Conservation (phyloP, 2,329 filamentous ascomycete species). For the Talaromyces sp. region DNA sequence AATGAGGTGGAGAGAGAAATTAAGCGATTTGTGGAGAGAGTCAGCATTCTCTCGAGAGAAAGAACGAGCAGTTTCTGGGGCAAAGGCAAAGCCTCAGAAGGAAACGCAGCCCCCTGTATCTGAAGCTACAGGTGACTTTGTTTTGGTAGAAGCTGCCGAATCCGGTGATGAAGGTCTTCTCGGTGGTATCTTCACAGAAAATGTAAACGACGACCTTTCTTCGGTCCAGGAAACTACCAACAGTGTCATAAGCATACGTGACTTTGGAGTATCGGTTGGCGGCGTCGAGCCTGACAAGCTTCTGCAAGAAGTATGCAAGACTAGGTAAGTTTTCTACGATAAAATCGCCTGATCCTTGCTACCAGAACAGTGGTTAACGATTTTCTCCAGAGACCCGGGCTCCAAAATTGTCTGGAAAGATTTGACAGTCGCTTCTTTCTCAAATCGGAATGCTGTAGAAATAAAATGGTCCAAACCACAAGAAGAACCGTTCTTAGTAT, state of each 20-base stretch:
- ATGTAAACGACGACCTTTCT: constrained; percentile 42
- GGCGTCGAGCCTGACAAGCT: constrained; percentile 72
- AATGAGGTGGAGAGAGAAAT: constrained; percentile 60
- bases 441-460: constrained; percentile 69
- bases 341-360: neutral
- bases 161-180: constrained; percentile 45
- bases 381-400: constrained; percentile 59
- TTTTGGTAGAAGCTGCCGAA: constrained; percentile 38
- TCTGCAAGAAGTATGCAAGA: constrained; percentile 82
- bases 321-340: constrained; percentile 52
- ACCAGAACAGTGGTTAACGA: neutral
- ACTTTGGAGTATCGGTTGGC: constrained; percentile 82
- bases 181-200: constrained; percentile 55
- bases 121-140: constrained; percentile 17
- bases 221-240: constrained; percentile 34
- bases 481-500: constrained; percentile 45
- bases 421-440: constrained; percentile 70
- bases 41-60: constrained; percentile 38
- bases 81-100: constrained; percentile 46
- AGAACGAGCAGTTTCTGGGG: constrained; percentile 28
- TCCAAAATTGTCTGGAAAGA: constrained; percentile 65
- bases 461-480: constrained; percentile 78
- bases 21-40: constrained; percentile 60
- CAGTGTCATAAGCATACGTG: constrained; percentile 57
- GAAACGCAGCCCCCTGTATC: constrained; percentile 8